phyloP scores from a whole-genome alignment of 2,329 filamentous ascomycete genomes.

The Fusarium hainanense region DNA sequence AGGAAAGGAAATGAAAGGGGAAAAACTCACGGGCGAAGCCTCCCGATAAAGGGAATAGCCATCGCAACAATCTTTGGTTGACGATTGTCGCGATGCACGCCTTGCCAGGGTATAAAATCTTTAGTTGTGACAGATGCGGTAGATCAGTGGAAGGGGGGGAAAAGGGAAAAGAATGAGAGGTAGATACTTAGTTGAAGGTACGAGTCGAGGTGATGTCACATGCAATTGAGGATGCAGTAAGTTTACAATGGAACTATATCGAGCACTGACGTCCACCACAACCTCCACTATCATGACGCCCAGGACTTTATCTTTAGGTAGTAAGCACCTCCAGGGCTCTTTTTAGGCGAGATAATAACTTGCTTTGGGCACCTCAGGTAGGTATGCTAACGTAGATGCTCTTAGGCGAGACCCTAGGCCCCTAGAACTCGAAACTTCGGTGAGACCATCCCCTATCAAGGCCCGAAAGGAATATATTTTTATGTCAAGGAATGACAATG shows the following conservation, averaged over 20 bases:
- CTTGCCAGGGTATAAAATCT: background rate
- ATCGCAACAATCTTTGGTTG: slow-evolving; percentile 49
- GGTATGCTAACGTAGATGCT: background rate
- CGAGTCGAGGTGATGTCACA: slow-evolving; percentile 45
- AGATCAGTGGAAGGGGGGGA: slow-evolving; percentile 17
- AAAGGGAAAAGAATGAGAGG: background rate
- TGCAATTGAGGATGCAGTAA: slow-evolving; percentile 35
- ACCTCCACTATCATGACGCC: slow-evolving; percentile 25
- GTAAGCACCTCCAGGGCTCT: slow-evolving; percentile 1
- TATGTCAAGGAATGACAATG: background rate
- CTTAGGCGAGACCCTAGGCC: background rate
- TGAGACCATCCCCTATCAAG: slow-evolving; percentile 5
- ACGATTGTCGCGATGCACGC: slow-evolving; percentile 16
- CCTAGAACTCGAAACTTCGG: slow-evolving; percentile 8
- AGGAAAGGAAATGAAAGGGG: slow-evolving; percentile 5
- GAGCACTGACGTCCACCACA: slow-evolving; percentile 23
- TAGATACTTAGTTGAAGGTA: slow-evolving; percentile 7
- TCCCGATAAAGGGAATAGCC: slow-evolving; percentile 65
- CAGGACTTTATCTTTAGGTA: slow-evolving; percentile 16
- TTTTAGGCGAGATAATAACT: slow-evolving; percentile 26
- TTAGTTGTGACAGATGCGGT: slow-evolving; percentile 10
- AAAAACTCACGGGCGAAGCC: slow-evolving; percentile 61
- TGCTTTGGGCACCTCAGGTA: background rate
- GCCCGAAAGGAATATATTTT: background rate
- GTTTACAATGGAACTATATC: background rate